A percentile compares a stretch with the other conserved stretches of the same genome.
phyloP scores from a whole-genome alignment of 306 rosid genomes.

The Comarum palustre region DNA sequence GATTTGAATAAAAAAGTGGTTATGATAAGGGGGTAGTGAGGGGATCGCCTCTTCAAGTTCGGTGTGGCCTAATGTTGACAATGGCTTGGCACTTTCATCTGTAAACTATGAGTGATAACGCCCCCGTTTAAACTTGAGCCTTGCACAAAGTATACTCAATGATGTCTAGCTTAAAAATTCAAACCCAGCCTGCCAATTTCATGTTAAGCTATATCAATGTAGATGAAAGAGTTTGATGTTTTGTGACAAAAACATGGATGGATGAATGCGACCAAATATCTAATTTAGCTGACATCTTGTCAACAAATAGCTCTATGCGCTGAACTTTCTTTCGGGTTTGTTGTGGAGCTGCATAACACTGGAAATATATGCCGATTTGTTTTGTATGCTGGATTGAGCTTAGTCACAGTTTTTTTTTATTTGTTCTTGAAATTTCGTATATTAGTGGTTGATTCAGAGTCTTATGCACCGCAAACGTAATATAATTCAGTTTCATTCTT shows the following conservation, averaged over 20 bases:
- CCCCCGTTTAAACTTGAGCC: not conserved
- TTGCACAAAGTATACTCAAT: not conserved
- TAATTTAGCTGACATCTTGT: not conserved
- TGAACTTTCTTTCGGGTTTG: not conserved
- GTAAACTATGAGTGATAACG: not conserved
- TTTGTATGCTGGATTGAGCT: not conserved
- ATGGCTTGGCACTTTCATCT: slow-evolving; percentile 4
- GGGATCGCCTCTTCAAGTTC: not conserved
- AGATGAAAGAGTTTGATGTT: not conserved
- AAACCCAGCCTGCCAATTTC: not conserved
- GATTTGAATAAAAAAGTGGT: slow-evolving; percentile 2
- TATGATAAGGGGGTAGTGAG: not conserved
- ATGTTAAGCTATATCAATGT: not conserved
- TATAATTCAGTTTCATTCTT: not conserved
- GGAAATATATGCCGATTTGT: not conserved
- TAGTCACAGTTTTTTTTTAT: no score
- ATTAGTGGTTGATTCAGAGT: not conserved
- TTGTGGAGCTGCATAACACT: not conserved
- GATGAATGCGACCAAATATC: no score
- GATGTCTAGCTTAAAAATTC: not conserved
- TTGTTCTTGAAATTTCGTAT: not conserved
- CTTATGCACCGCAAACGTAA: not conserved
- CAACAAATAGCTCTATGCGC: not conserved
- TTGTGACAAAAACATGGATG: not conserved
- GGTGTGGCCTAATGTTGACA: not conserved